phyloP scores from a whole-genome alignment of 2,329 filamentous ascomycete species.

The Talaromyces sp. region DNA sequence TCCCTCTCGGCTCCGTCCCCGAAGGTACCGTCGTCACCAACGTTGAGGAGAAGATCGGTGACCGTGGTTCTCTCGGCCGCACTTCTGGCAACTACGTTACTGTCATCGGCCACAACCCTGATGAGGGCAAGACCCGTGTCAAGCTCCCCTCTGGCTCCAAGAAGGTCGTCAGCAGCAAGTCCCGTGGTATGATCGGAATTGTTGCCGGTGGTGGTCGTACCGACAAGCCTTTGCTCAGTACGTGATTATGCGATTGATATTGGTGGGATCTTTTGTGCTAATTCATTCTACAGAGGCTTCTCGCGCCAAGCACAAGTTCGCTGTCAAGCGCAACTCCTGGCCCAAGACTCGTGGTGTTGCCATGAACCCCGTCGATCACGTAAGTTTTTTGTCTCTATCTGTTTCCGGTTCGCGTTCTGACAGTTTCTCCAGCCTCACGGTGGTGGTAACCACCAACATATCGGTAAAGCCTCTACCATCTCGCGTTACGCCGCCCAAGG shows the following conservation, averaged over 20 bases:
- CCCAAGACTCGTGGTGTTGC: constrained; percentile 99
- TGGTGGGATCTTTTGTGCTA: constrained; percentile 28
- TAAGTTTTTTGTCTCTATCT: constrained; percentile 33
- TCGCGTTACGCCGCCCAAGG: constrained; percentile 94
- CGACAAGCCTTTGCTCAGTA: constrained; percentile 97
- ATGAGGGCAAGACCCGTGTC: constrained; percentile 99
- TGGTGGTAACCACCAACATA: constrained; percentile 99
- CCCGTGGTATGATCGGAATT: constrained; percentile 98
- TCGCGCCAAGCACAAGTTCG: constrained; percentile 99
- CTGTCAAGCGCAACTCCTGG: constrained; percentile 99
- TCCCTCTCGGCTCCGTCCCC: constrained; percentile 87
- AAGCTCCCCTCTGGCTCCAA: constrained; percentile 99
- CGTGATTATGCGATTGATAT: constrained; percentile 11
- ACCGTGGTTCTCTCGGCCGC: constrained; percentile 92
- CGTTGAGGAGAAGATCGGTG: constrained; percentile 97
- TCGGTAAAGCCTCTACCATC: constrained; percentile 99
- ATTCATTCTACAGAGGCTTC: constrained; percentile 72
- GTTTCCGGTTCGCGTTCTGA: constrained; percentile 12
- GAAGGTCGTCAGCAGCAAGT: constrained; percentile 91
- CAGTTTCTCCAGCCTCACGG: constrained; percentile 62
- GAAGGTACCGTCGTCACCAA: constrained; percentile 99
- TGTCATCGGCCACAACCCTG: constrained; percentile 93
- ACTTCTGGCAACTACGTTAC: constrained; percentile 99
- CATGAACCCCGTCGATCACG: constrained; percentile 99
- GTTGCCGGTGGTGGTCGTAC: constrained; percentile 99